Evolutionary conservation across 306 rosid genomes (phyloP), one percentile per base, ranked within the genome.

Genomic region (Trifolium dubium): DNA sequence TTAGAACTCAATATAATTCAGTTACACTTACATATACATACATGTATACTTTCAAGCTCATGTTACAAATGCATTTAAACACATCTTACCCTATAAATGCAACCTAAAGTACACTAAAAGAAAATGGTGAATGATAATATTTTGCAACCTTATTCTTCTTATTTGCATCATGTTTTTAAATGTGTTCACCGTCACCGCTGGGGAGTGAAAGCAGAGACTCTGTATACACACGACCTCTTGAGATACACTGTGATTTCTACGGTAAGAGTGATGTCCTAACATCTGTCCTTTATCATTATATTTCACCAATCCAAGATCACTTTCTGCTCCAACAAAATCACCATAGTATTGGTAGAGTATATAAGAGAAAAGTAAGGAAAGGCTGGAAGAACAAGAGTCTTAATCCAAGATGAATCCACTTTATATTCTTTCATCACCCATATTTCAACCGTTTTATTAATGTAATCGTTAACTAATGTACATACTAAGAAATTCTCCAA

Each of bases 401-500:
- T n/a, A n/a, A 10, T 50, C 28, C 56, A 50, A 50, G 56, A n/a
- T 6, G 56, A 50, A 50, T 50, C 23, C 56, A 50, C 18, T 15
- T n/a, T 50, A 10, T 15, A 50, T 44, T 81, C 71, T 58, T 71
- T 6, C 84, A 81, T 71, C n/a, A 64, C 29, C 74, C 81, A 76
- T 64, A 76, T 64, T 2, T 64, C 70, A 5, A 13, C 3, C 5
- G 10, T 4, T 17, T 18, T 4, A 1, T 3, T 2, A 4, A 1
- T 0, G 0, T 3, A 12, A 4, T 3, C 1, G 3, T 2, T 0
- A 23, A 19, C 5, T 12, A 9, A 63, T 0, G n/a, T n/a, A n/a
- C n/a, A 76, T 6, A 12, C 65, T 35, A 8, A 72, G 66, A 15
- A n/a, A 65, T 49, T 64, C 78, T 18, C 75, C 71, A 59, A 47